Percentiles rank a stretch among this genome's conserved stretches.
Conservation (phyloP, 805 yeast genomes). For the Tetrapisispora taiwanensis region DNA sequence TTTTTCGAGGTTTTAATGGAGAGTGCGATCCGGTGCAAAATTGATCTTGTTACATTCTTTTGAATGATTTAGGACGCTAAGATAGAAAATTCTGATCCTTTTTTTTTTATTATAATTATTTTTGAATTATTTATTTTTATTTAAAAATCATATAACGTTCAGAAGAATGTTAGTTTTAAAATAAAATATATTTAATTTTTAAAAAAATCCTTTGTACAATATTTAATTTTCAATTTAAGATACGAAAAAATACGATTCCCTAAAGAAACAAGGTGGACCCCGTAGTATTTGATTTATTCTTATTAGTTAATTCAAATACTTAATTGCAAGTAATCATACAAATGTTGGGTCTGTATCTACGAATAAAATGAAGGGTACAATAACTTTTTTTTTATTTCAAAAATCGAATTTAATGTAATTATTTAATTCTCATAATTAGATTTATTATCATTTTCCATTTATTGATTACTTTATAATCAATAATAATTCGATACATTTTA, state of each 20-base stretch:
- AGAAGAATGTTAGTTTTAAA: not conserved
- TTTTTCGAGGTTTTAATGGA: slow-evolving; percentile 28
- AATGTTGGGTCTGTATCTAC: slow-evolving; percentile 3
- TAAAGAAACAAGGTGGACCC: slow-evolving; percentile 9
- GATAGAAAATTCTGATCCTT: slow-evolving; percentile 32
- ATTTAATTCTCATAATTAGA: too few relatives aligned
- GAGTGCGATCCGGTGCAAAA: slow-evolving; percentile 32
- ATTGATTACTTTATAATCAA: too few relatives aligned
- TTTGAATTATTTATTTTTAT: not conserved
- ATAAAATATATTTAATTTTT: not conserved
- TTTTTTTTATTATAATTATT: not conserved
- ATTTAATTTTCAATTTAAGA: not conserved
- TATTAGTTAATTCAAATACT: too few relatives aligned
- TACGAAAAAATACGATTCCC: too few relatives aligned
- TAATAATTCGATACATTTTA: too few relatives aligned
- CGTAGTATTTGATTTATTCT: too few relatives aligned
- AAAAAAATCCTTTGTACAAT: too few relatives aligned
- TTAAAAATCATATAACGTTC: not conserved
- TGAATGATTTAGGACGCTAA: slow-evolving; percentile 27
- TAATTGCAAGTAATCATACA: slow-evolving; percentile 3
- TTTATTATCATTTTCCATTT: too few relatives aligned
- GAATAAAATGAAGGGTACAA: not conserved
- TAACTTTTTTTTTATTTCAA: too few relatives aligned
- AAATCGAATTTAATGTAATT: too few relatives aligned
- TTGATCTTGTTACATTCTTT: slow-evolving; percentile 31